These are phyloP conservation scores for Lachnellula subtilissima DNA, from an alignment of 2,329 filamentous ascomycete genomes.

Conservation along the genomic window DNA sequence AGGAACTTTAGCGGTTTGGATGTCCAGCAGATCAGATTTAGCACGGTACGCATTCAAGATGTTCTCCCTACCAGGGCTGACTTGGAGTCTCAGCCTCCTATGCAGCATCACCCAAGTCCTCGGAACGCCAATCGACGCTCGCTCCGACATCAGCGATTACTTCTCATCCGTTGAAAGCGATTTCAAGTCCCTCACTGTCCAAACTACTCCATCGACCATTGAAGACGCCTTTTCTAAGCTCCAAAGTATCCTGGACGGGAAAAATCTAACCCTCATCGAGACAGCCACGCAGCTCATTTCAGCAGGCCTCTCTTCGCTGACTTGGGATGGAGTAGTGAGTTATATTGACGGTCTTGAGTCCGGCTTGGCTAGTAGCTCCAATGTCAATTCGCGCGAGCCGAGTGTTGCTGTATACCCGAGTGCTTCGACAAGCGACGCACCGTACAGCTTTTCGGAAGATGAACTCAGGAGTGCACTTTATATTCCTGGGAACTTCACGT, in stretches of 20 bases:
- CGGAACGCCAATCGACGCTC: background rate
- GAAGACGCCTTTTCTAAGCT: background rate
- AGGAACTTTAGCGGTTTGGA: too few relatives aligned
- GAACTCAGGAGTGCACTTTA: slow-evolving; percentile 47
- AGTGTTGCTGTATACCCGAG: background rate
- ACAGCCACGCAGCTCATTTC: background rate
- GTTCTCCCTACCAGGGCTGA: background rate
- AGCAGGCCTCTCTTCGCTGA: background rate
- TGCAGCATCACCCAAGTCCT: background rate
- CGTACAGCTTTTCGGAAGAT: background rate
- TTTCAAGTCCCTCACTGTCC: background rate
- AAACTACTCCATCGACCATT: background rate
- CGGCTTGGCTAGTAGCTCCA: background rate
- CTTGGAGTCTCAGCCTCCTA: background rate
- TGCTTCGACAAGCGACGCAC: background rate
- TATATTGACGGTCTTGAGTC: background rate
- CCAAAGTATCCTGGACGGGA: background rate
- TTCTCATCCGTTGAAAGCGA: background rate
- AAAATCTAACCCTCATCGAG: background rate
- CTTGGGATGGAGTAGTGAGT: background rate
- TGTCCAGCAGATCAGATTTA: background rate
- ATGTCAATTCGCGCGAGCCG: background rate
- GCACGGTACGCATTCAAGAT: background rate
- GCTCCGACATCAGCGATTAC: background rate
- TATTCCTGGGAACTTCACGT: slow-evolving; percentile 45